Base-by-base conservation (phyloP, 306 rosid genomes). In the Rosa lucieae region DNA sequence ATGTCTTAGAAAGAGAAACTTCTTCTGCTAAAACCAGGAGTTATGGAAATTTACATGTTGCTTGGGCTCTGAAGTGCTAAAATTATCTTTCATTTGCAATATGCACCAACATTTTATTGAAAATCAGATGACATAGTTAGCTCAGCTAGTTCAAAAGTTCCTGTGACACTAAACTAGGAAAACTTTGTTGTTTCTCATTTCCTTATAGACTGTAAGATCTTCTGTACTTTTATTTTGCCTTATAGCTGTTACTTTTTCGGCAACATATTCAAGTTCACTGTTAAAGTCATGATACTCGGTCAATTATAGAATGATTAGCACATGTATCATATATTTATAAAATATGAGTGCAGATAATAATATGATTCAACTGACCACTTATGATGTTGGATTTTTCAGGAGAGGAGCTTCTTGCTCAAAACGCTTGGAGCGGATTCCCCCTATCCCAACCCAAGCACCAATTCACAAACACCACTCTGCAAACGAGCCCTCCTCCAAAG, bases 401-500 rank as follows among this genome's bases (percentile, higher is more conserved):
- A 96, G 83, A 90, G 98, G 93, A 91, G 79, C 86, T 96, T 96
- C 83, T 93, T 96, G 77, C 92, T 93, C 87, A 96, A 90, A 88
- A 91, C 99, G 77, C 94, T 96, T 51, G 99, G 99, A 86, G 84
- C 87, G 90, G 99, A 90, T 73, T 91, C 96, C 67, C 91, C 99
- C 74, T 89, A 89, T 75, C 87, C 85, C 44, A 81, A 84, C 70
- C 89, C 84, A 75, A 77, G 79, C 67, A 80, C 83, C 73, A 89
- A 90, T 71, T 89, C 91, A 67, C 97, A 89, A 73, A 93, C 97
- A 20, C 99, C 99, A 35, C 76, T 88, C 75, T 96, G 99, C 97
- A 96, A 93, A 91, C 88, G 99, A 89, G 91, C 96, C 80, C 96
- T 96, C 72, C 91, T 96, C 73, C 94, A 90, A 7, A 92, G 97